These are phyloP conservation scores for Solanum verrucosum DNA, from an alignment of 257 asterid genomes.

Conservation along the genomic window DNA sequence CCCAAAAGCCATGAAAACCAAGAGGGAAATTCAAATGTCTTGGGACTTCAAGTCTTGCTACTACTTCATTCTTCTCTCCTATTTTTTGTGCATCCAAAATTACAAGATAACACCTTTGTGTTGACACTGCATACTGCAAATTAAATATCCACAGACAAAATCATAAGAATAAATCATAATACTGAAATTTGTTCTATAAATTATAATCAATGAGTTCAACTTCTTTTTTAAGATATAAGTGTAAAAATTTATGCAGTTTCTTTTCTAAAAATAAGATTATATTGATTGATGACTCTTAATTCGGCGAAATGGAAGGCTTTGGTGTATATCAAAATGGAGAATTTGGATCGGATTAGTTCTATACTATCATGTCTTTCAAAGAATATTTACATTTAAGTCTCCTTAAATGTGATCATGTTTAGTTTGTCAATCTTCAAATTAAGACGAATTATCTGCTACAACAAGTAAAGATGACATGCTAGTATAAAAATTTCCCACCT, in stretches of 20 bases:
- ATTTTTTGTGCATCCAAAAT: constrained; percentile 55
- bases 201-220: neutral
- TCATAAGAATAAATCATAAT: neutral
- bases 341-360: neutral
- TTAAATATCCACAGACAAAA: neutral
- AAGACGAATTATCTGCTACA: neutral
- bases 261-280: neutral
- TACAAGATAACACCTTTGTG: constrained; percentile 73
- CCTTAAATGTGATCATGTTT: neutral
- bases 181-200: neutral
- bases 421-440: neutral
- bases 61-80: constrained; percentile 49
- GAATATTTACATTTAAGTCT: neutral
- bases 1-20: constrained; percentile 96
- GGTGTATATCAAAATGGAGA: neutral
- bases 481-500: neutral
- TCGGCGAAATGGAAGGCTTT: neutral
- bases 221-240: neutral
- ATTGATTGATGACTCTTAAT: neutral
- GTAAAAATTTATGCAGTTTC: neutral
- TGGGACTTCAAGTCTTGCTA: constrained; percentile 85
- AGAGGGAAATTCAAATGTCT: constrained; percentile 74
- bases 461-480: neutral
- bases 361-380: neutral
- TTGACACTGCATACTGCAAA: constrained; percentile 85